These are phyloP conservation scores for Trichoderma afroharzianum DNA, from an alignment of 2,329 filamentous ascomycete genomes.

Conservation along the genomic window DNA sequence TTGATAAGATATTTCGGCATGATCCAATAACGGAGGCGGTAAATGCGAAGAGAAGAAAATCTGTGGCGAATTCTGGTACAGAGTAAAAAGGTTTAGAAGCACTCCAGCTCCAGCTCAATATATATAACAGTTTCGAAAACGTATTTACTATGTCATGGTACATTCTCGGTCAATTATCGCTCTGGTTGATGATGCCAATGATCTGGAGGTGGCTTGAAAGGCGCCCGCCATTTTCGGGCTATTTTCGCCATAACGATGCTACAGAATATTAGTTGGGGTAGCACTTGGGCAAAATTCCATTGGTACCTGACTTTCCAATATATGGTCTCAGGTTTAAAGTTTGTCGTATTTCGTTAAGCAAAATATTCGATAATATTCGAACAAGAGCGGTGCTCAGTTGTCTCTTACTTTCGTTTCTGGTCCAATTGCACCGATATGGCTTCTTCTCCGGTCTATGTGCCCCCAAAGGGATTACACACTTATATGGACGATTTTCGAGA, in stretches of 20 bases:
- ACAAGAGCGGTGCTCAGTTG: neutral
- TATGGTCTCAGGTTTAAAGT: neutral
- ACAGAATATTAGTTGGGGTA: neutral
- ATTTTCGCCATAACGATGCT: neutral
- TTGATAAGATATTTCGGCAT: neutral
- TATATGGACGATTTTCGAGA: neutral
- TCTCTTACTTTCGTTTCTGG: neutral
- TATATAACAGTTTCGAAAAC: neutral
- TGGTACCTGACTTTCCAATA: neutral
- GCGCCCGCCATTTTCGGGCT: neutral
- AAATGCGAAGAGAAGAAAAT: neutral
- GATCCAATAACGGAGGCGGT: neutral
- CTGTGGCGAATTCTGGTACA: neutral
- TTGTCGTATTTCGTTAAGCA: neutral
- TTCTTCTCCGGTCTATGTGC: neutral
- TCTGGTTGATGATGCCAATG: neutral
- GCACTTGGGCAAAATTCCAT: neutral
- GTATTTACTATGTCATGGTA: neutral
- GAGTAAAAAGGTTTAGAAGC: too few relatives aligned
- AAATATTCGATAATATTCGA: neutral
- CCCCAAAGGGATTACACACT: neutral
- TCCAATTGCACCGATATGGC: neutral
- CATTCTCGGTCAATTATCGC: neutral
- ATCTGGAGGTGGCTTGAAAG: neutral
- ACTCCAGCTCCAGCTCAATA: neutral